Evolutionary conservation across 768 basidiomycete genomes (phyloP).

Genomic region (Termitomyces heimii): DNA sequence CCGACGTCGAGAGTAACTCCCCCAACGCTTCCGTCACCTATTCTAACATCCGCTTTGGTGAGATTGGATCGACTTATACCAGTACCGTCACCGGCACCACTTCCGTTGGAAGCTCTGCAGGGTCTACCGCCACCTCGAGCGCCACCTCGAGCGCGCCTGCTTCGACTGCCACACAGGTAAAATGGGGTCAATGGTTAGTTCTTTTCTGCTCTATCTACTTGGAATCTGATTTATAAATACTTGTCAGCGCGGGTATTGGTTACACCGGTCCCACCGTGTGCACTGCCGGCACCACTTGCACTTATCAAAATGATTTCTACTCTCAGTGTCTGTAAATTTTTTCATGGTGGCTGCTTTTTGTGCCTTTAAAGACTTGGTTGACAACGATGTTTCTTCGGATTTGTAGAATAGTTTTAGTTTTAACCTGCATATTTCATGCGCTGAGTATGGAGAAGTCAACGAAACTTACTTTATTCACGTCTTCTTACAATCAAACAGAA

Average conservation of each 20-base stretch:
- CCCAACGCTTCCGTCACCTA: slow-evolving; percentile 24
- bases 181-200: slow-evolving; percentile 4
- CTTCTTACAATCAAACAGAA: background rate
- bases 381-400: background rate
- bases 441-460: background rate
- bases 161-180: background rate
- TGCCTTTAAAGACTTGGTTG: background rate
- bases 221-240: background rate
- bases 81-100: slow-evolving; percentile 1
- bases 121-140: background rate
- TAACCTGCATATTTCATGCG: background rate
- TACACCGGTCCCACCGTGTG: slow-evolving; percentile 3
- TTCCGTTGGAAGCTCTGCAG: background rate
- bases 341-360: background rate
- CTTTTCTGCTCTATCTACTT: background rate
- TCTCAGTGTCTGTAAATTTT: slow-evolving; percentile 4
- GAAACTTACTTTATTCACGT: background rate
- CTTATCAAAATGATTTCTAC: background rate
- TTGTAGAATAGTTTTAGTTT: background rate
- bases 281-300: slow-evolving; percentile 1
- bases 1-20: slow-evolving; percentile 24
- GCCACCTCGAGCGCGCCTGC: background rate
- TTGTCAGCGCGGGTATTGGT: background rate
- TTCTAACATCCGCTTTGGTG: slow-evolving; percentile 25
- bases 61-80: slow-evolving; percentile 5